Evolutionary conservation across 2,329 filamentous ascomycete species (phyloP).

Genomic region (Fusarium odoratissimum): DNA sequence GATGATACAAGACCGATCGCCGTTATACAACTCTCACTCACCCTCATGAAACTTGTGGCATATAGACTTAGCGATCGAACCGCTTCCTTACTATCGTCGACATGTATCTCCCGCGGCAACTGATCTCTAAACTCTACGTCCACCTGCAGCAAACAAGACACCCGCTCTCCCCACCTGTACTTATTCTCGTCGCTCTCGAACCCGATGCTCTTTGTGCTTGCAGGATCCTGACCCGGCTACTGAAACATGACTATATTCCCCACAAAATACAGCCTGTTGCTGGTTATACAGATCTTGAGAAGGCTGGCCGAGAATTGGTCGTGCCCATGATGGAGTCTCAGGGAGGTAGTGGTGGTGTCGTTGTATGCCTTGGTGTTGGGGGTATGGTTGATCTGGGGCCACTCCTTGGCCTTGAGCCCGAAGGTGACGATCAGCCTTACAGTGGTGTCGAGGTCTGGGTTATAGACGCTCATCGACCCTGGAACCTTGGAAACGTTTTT

Average conservation of each 20-base stretch:
- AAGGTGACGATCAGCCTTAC: conserved; percentile 74
- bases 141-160: conserved; percentile 89
- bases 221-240: conserved; percentile 89
- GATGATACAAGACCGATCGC: conserved; percentile 11
- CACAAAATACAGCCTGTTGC: conserved; percentile 97
- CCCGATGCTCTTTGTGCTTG: conserved; percentile 96
- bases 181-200: conserved; percentile 92
- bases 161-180: conserved; percentile 88
- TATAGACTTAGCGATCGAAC: conserved; percentile 26
- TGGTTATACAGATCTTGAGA: conserved; percentile 89
- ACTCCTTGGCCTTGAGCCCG: conserved; percentile 75
- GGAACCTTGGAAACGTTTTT: conserved; percentile 96
- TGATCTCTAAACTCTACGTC: conserved; percentile 91
- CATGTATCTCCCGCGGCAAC: conserved; percentile 94
- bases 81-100: conserved; percentile 33
- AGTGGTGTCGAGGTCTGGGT: conserved; percentile 96
- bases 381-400: conserved; percentile 89
- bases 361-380: conserved; percentile 92
- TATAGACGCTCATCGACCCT: conserved; percentile 89
- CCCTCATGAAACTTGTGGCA: conserved; percentile 43
- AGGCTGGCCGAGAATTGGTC: conserved; percentile 81
- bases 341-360: conserved; percentile 87
- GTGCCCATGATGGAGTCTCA: conserved; percentile 86
- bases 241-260: conserved; percentile 97
- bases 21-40: conserved; percentile 9